Conservation (phyloP, 1,284 basidiomycete species). For the Tausonia pullulans region DNA sequence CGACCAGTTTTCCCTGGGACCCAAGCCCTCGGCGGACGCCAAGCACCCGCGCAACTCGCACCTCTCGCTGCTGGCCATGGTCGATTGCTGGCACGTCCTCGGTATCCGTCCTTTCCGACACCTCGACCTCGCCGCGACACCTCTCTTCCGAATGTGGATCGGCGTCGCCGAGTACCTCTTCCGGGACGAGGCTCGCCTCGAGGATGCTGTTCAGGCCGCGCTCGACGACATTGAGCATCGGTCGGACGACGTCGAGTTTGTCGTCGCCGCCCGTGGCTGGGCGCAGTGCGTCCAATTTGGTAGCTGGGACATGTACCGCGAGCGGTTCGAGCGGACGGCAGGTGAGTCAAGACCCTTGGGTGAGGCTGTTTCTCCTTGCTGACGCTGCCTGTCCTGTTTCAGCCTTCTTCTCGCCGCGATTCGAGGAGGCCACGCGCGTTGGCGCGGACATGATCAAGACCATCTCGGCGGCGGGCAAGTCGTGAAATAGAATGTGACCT, state of each 20-base stretch:
- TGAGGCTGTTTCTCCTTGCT: not conserved
- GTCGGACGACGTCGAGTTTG: constrained; percentile 84
- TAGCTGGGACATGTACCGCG: constrained; percentile 76
- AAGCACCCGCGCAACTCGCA: constrained; percentile 58
- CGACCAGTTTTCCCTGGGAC: constrained; percentile 75
- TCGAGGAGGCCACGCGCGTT: constrained; percentile 70
- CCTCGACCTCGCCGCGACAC: constrained; percentile 87
- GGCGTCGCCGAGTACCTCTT: constrained; percentile 96
- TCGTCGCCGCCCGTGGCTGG: constrained; percentile 92
- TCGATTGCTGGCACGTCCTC: constrained; percentile 90
- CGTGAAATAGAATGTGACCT: no score
- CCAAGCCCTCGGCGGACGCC: constrained; percentile 28
- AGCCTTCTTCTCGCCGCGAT: constrained; percentile 74
- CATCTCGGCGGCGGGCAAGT: constrained; percentile 38
- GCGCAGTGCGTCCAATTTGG: constrained; percentile 88
- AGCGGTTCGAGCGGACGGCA: constrained; percentile 70
- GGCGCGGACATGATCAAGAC: constrained; percentile 87
- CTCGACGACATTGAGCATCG: constrained; percentile 71
- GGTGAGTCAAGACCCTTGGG: constrained; percentile 24
- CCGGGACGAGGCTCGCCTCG: constrained; percentile 50
- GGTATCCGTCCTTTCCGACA: constrained; percentile 83
- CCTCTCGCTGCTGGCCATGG: constrained; percentile 92
- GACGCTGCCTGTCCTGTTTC: not conserved
- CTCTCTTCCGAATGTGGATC: constrained; percentile 92
- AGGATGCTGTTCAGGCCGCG: constrained; percentile 63